Evolutionary conservation across 163 green algal species (phyloP), one percentile per base, ranked within the genome.

Genomic region (Scenedesmus sp.): DNA sequence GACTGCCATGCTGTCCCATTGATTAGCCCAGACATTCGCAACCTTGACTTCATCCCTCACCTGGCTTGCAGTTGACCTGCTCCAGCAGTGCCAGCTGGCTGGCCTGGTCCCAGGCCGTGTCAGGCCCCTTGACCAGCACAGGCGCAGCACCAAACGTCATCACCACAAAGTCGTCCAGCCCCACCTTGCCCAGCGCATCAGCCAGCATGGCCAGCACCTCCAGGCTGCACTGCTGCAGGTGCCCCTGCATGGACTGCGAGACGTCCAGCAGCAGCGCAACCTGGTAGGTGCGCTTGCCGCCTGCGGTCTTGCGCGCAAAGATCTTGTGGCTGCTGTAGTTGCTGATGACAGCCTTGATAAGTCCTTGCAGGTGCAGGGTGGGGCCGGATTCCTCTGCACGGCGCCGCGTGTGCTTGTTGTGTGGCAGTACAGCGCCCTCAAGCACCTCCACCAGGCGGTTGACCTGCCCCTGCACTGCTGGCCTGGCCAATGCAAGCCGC

Each of bases 231-330:
- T 85, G 46, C 62, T 66, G 82, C 81, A 84, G 76, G 34, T 91
- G 88, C 16, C 93, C 93, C 4, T 93, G 62, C 93, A 95, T 95
- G 16, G 91, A 94, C 86, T 89, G 87, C 18, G 93, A 95, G 16
- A 92, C 67, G 55, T 95, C 93, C 70, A 95, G 15, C 55, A 91
- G 73, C 15, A 95, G 88, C 18, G 81, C 84, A 9, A 95, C 46
- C 62, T 81, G 73, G 89, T 94, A 93, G 26, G 90, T 66, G 26
- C 88, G 89, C 81, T 92, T 91, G 55, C 86, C 85, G 62, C 93
- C 93, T 60, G 85, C 74, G 9, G 84, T 92, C 62, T 93, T 93
- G 54, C 74, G 20, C 1, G 89, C 85, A 73, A 94, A 95, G 89
- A 94, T 94, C 79, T 93, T 93, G 26, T 91, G 90, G 82, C 92